Conservation (phyloP, 192 early-diverging fungal genomes). For the Umbelopsis sp. region DNA sequence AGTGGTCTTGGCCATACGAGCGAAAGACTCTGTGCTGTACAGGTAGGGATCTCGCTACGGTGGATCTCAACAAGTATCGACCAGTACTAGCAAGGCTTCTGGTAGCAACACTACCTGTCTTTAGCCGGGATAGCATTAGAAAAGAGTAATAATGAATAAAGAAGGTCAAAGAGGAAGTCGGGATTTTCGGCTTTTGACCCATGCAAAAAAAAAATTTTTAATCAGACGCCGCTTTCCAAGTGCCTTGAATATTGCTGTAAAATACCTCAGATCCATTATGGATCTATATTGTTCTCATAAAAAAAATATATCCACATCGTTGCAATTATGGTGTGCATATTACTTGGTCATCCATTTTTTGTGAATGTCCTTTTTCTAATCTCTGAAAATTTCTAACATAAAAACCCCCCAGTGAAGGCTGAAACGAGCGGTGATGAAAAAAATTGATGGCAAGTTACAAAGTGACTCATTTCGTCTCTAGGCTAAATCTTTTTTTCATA, state of each 20-base stretch:
- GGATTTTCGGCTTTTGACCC: background rate
- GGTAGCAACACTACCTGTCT: constrained; percentile 7
- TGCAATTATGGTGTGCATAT: too few species aligned
- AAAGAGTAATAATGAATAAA: background rate
- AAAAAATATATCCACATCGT: too few species aligned
- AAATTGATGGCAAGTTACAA: background rate
- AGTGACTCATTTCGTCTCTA: background rate
- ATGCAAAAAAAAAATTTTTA: constrained; percentile 5
- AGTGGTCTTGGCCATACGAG: constrained; percentile 8
- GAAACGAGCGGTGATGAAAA: background rate
- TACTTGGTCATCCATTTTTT: too few species aligned
- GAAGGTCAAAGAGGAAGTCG: background rate
- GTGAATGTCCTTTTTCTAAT: too few species aligned
- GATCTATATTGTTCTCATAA: too few species aligned
- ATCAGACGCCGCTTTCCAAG: too few species aligned
- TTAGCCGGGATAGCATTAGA: background rate
- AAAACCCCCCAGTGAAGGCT: too few species aligned
- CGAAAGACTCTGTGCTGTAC: background rate
- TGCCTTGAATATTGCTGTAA: too few species aligned
- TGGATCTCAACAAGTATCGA: background rate
- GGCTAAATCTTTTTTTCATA: background rate
- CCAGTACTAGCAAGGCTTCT: background rate
- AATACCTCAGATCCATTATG: too few species aligned
- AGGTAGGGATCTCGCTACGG: background rate
- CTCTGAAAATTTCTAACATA: too few species aligned